Evolutionary conservation across 208 protist species (phyloP).

Genomic region (Porcisia deanei): DNA sequence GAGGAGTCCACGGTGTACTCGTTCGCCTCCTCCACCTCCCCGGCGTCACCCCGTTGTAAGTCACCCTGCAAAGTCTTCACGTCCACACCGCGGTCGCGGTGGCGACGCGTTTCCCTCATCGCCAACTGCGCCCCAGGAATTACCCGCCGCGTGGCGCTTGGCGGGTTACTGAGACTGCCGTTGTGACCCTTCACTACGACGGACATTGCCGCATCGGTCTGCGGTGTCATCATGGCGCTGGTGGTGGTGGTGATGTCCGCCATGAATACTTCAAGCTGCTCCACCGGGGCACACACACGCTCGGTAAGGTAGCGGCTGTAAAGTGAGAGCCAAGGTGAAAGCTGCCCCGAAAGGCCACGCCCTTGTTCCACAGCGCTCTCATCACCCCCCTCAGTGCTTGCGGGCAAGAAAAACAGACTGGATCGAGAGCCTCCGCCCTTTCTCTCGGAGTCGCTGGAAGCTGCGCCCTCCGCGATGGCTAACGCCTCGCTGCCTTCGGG

Average conservation of each 20-base stretch:
- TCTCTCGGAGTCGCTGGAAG: background rate
- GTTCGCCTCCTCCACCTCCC: background rate
- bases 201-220: background rate
- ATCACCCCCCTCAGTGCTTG: background rate
- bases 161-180: background rate
- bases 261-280: conserved; percentile 21
- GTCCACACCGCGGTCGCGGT: conserved; percentile 6
- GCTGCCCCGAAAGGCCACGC: background rate
- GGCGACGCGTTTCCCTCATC: conserved; percentile 17
- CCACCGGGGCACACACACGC: conserved; percentile 23
- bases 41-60: background rate
- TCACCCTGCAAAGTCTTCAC: background rate
- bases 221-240: conserved; percentile 11
- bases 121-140: conserved; percentile 22
- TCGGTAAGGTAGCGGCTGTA: conserved; percentile 7
- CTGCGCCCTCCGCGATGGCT: background rate
- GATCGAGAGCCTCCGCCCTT: background rate
- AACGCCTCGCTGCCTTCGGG: background rate
- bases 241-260: conserved; percentile 13
- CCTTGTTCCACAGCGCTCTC: background rate
- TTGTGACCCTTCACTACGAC: background rate
- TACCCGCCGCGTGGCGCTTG: conserved; percentile 7
- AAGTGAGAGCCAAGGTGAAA: conserved; percentile 7
- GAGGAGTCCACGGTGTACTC: background rate
- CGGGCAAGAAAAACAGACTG: background rate